Evolutionary conservation across 305 asterid genomes (phyloP).

Genomic region (Fraxinus ornus): DNA sequence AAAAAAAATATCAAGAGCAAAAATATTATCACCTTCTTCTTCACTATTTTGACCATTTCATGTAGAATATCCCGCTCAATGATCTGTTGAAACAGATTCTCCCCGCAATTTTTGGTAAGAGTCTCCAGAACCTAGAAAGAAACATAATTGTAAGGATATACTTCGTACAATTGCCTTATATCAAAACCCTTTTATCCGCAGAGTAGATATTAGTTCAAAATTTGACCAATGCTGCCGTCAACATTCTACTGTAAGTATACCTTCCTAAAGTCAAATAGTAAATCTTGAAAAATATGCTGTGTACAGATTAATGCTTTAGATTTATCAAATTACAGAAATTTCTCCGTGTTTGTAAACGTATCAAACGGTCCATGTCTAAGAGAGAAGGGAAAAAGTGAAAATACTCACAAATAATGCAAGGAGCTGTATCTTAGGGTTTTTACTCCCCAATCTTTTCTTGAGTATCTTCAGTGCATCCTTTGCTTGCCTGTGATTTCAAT

Average conservation of each 20-base stretch:
- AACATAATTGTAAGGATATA: not conserved
- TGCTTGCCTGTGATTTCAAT: conserved; percentile 63
- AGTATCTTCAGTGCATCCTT: conserved; percentile 89
- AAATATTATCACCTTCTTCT: conserved; percentile 58
- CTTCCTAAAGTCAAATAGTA: not conserved
- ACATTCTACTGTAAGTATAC: not conserved
- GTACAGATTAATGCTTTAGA: not conserved
- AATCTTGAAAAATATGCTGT: not conserved
- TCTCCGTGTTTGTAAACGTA: not conserved
- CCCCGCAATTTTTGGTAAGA: conserved; percentile 93
- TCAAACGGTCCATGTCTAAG: not conserved
- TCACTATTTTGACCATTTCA: conserved; percentile 97
- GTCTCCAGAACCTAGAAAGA: conserved; percentile 87
- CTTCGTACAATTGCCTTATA: not conserved
- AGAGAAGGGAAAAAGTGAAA: conserved; percentile 15
- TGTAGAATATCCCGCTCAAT: conserved; percentile 85
- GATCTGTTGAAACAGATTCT: conserved; percentile 80
- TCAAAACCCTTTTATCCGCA: not conserved
- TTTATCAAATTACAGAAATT: not conserved
- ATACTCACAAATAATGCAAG: conserved; percentile 82
- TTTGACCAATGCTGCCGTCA: not conserved
- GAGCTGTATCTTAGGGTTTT: conserved; percentile 85
- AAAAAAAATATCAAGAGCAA: conserved; percentile 3
- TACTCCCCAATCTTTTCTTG: conserved; percentile 78
- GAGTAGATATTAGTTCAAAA: not conserved